A percentile compares a stretch with the other conserved stretches of the same genome.
Evolutionary conservation across 495 filamentous ascomycete genomes (phyloP).

Genomic region (Lasiosphaeria hispida): DNA sequence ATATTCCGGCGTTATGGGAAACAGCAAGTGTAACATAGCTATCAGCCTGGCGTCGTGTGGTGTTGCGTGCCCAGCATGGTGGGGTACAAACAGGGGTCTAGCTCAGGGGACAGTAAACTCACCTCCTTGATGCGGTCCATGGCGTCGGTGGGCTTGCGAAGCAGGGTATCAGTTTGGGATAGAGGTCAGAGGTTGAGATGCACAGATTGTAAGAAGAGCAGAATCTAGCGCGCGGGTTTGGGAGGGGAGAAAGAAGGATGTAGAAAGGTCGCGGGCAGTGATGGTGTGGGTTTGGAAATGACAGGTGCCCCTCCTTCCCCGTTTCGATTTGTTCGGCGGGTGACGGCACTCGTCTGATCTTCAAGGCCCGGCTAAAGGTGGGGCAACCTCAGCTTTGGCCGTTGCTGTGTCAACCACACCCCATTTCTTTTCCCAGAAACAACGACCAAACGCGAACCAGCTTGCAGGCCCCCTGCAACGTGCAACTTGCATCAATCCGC

Average conservation of each 20-base stretch:
- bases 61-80: conserved; percentile 33
- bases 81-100: conserved; percentile 40
- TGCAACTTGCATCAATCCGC: neutral
- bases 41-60: neutral
- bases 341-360: conserved; percentile 32
- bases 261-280: conserved; percentile 18
- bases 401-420: conserved; percentile 27
- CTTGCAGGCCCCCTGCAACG: neutral
- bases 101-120: conserved; percentile 40
- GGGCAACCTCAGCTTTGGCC: conserved; percentile 19
- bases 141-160: conserved; percentile 21
- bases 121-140: conserved; percentile 85
- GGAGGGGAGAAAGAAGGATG: conserved; percentile 17
- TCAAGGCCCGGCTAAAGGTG: conserved; percentile 26
- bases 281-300: conserved; percentile 28
- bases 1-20: neutral
- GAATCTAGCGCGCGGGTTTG: conserved; percentile 12
- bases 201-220: conserved; percentile 15
- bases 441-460: conserved; percentile 1
- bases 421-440: conserved; percentile 6
- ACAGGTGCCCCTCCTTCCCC: conserved; percentile 32
- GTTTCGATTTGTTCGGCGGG: conserved; percentile 31
- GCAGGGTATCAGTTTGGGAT: neutral
- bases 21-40: too few species aligned
- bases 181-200: neutral